Percentiles rank a stretch among this genome's conserved stretches.
These are phyloP conservation scores for Aspergillus leporis DNA, from an alignment of 495 filamentous ascomycete species.

Conservation along the genomic window DNA sequence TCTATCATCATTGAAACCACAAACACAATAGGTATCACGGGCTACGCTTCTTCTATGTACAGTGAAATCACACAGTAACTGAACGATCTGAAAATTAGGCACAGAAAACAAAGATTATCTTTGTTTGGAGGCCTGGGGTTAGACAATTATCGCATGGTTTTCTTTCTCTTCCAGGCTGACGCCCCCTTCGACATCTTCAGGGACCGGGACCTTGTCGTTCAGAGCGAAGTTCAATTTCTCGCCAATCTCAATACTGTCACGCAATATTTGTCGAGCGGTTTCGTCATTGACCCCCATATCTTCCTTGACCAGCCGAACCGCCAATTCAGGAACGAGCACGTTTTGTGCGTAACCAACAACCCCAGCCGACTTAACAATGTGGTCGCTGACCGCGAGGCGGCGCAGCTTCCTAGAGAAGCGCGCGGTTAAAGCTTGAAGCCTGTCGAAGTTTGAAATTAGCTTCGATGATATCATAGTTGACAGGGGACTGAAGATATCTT, in stretches of 20 bases:
- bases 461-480: not conserved
- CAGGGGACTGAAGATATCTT: conserved; percentile 18
- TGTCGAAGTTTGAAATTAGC: conserved; percentile 20
- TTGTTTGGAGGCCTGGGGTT: too few species aligned
- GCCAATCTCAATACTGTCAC: conserved; percentile 75
- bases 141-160: not conserved
- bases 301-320: conserved; percentile 74
- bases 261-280: conserved; percentile 65
- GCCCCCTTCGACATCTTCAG: conserved; percentile 20
- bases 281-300: conserved; percentile 74
- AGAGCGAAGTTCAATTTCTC: conserved; percentile 69
- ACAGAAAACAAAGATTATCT: not conserved
- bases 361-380: conserved; percentile 67
- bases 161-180: not conserved
- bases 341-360: conserved; percentile 76
- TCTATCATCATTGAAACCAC: conserved; percentile 4
- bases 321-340: conserved; percentile 85
- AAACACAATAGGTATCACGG: conserved; percentile 16
- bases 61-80: not conserved
- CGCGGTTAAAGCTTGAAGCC: conserved; percentile 63
- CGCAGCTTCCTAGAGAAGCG: conserved; percentile 63
- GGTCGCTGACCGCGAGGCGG: conserved; percentile 63
- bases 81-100: not conserved
- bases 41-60: conserved; percentile 10
- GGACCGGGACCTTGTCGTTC: conserved; percentile 57